These are phyloP conservation scores for Elsinoe batatas DNA, from an alignment of 2,329 filamentous ascomycete species.

Conservation along the genomic window DNA sequence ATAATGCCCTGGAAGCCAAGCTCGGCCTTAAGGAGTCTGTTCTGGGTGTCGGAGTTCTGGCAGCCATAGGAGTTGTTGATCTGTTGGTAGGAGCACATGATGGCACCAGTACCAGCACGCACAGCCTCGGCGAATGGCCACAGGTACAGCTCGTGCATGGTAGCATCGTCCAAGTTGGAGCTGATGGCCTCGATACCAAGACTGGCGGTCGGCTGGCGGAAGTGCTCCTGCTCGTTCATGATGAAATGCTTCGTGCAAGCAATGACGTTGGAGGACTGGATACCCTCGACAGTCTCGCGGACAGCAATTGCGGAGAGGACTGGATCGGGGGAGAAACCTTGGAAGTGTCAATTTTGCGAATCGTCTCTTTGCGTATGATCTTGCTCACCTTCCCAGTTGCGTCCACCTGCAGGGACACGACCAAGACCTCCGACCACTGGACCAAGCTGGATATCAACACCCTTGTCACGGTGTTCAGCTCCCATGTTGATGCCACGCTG, in stretches of 20 bases:
- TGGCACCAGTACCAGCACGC: constrained; percentile 39
- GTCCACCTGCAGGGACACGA: constrained; percentile 55
- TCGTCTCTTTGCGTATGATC: not conserved
- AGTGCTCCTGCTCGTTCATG: constrained; percentile 63
- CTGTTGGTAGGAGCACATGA: constrained; percentile 61
- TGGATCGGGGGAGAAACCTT: constrained; percentile 59
- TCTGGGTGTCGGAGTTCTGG: constrained; percentile 68
- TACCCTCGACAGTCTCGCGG: constrained; percentile 64
- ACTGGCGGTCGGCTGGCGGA: constrained; percentile 44
- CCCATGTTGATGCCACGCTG: constrained; percentile 64
- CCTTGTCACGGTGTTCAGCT: constrained; percentile 63
- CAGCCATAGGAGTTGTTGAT: constrained; percentile 72
- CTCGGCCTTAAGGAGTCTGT: constrained; percentile 67
- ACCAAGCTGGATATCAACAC: constrained; percentile 63
- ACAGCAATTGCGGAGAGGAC: constrained; percentile 64
- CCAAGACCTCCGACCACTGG: constrained; percentile 68
- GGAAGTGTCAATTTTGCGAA: not conserved
- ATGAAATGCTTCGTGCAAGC: constrained; percentile 74
- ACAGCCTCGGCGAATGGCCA: constrained; percentile 48
- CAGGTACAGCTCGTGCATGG: constrained; percentile 54
- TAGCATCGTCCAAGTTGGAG: constrained; percentile 54
- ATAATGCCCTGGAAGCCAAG: constrained; percentile 74
- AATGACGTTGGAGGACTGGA: constrained; percentile 72
- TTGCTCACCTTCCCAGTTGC: constrained; percentile 59
- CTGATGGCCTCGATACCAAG: constrained; percentile 45